Conservation (phyloP, 768 basidiomycete genomes). For the Kwoniella sp. region DNA sequence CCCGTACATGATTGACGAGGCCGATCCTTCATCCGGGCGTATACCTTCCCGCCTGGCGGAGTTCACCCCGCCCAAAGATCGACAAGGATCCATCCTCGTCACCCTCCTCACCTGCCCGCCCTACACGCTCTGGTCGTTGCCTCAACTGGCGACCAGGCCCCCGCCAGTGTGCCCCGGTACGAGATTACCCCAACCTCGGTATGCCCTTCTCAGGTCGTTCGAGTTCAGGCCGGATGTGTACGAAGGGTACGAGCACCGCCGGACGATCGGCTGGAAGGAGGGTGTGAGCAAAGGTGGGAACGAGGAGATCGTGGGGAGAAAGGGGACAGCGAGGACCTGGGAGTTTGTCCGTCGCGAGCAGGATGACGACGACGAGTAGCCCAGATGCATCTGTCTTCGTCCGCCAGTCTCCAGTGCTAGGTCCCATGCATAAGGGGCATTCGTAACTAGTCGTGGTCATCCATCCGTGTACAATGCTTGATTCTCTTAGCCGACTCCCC, state of each 20-base stretch:
- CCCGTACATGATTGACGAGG: conserved; percentile 5
- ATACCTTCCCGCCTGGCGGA: conserved; percentile 10
- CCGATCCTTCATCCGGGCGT: neutral
- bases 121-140: conserved; percentile 74
- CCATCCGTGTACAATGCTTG: too few relatives aligned
- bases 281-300: conserved; percentile 62
- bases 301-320: conserved; percentile 55
- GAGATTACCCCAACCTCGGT: conserved; percentile 58
- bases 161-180: conserved; percentile 55
- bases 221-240: conserved; percentile 65
- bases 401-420: too few relatives aligned
- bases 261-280: conserved; percentile 79
- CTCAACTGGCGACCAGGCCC: conserved; percentile 53
- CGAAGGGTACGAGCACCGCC: conserved; percentile 85
- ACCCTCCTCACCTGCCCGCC: conserved; percentile 81
- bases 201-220: conserved; percentile 72
- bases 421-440: too few relatives aligned
- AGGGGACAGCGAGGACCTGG: conserved; percentile 78
- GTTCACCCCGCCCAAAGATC: conserved; percentile 45
- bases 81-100: conserved; percentile 68
- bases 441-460: too few relatives aligned
- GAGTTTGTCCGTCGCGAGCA: conserved; percentile 61
- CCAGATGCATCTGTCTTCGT: neutral
- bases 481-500: too few relatives aligned
- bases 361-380: conserved; percentile 1